These are phyloP conservation scores for Ajuga reptans DNA, from an alignment of 305 asterid genomes.

Conservation along the genomic window DNA sequence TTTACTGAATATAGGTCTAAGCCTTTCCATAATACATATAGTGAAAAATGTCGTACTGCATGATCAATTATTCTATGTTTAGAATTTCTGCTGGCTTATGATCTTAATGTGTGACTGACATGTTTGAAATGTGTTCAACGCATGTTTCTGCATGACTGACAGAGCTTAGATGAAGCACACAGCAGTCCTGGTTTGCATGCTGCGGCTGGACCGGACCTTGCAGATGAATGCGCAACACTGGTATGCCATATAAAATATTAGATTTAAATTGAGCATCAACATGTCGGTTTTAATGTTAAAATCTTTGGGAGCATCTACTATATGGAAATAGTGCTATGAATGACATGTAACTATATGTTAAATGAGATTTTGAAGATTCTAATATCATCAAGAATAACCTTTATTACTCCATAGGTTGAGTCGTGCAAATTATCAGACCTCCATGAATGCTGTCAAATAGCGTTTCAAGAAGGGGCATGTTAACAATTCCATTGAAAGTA, in stretches of 20 bases:
- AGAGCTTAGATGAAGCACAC: constrained; percentile 83
- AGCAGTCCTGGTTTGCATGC: constrained; percentile 85
- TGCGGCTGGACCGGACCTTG: constrained; percentile 90
- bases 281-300: background rate
- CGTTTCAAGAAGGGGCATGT: background rate
- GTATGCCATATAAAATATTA: constrained; percentile 29
- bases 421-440: background rate
- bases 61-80: background rate
- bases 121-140: background rate
- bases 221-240: constrained; percentile 78
- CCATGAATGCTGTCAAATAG: background rate
- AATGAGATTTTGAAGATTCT: background rate
- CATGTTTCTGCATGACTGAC: constrained; percentile 23
- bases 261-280: background rate
- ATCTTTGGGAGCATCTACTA: background rate
- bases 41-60: background rate
- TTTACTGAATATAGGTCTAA: background rate
- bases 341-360: background rate
- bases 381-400: constrained; percentile 7
- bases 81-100: background rate
- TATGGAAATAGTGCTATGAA: background rate
- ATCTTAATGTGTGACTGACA: background rate
- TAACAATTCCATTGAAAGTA: background rate
- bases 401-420: background rate
- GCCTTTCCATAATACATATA: background rate